Evolutionary conservation across 306 rosid genomes (phyloP).

Genomic region (Inga leiocalycina): DNA sequence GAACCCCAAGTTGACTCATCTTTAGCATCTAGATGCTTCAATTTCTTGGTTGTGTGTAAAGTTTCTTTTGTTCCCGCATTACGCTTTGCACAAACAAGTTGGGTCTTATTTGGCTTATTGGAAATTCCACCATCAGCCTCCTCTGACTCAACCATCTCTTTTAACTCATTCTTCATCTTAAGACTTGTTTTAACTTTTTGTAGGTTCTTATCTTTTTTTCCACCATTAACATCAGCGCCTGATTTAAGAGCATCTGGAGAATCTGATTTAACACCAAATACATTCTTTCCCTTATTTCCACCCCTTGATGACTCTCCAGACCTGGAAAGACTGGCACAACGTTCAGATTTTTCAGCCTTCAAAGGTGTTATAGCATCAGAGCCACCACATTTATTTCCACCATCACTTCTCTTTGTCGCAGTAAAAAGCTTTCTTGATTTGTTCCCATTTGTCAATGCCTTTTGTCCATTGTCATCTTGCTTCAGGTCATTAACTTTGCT

Average conservation of each 20-base stretch:
- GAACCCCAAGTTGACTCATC: slow-evolving; percentile 44
- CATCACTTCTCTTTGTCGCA: slow-evolving; percentile 53
- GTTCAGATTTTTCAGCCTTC: slow-evolving; percentile 48
- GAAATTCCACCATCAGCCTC: slow-evolving; percentile 45
- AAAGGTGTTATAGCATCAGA: slow-evolving; percentile 38
- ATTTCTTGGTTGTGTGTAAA: slow-evolving; percentile 62
- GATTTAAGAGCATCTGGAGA: slow-evolving; percentile 47
- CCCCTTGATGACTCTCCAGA: slow-evolving; percentile 51
- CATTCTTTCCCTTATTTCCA: slow-evolving; percentile 50
- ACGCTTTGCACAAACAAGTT: slow-evolving; percentile 48
- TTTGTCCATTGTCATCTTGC: slow-evolving; percentile 47
- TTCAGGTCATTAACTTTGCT: slow-evolving; percentile 41
- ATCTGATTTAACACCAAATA: slow-evolving; percentile 44
- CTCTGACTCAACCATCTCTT: slow-evolving; percentile 39
- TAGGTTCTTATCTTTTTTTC: slow-evolving; percentile 51
- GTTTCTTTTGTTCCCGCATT: slow-evolving; percentile 51
- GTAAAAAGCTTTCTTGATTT: slow-evolving; percentile 55
- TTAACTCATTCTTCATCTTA: slow-evolving; percentile 45
- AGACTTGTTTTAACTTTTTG: slow-evolving; percentile 40
- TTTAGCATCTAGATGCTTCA: slow-evolving; percentile 51
- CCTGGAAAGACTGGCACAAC: slow-evolving; percentile 41
- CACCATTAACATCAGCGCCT: slow-evolving; percentile 45
- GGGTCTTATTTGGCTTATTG: slow-evolving; percentile 56
- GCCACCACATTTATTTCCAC: slow-evolving; percentile 45
- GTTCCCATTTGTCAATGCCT: slow-evolving; percentile 52